A percentile compares a stretch with the other conserved stretches of the same genome.
Evolutionary conservation across 352 stramenopile genomes (phyloP).

Genomic region (Phytophthora uliginosa): DNA sequence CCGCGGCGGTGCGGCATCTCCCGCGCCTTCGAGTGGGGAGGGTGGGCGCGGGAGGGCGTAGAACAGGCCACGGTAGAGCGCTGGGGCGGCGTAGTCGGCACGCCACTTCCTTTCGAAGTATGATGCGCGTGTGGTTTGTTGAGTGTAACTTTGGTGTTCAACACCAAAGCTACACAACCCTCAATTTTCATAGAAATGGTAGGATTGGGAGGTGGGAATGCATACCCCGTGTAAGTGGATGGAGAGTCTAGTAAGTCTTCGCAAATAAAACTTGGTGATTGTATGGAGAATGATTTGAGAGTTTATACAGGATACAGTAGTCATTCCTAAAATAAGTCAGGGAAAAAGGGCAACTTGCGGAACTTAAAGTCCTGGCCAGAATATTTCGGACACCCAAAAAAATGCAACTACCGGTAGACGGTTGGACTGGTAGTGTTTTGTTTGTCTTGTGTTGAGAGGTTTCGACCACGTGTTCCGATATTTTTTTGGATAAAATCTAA

Average conservation of each 20-base stretch:
- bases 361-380: no score
- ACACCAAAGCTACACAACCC: not conserved
- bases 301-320: not conserved
- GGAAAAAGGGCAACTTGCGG: no score
- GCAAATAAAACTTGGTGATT: no score
- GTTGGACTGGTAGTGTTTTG: no score
- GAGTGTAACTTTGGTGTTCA: not conserved
- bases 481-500: no score
- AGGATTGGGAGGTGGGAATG: not conserved
- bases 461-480: no score
- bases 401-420: no score
- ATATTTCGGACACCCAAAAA: no score
- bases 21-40: conserved; percentile 8
- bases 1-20: conserved; percentile 27
- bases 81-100: conserved; percentile 1
- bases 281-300: not conserved
- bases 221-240: not conserved
- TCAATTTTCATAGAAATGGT: not conserved
- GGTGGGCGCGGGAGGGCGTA: not conserved
- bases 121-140: conserved; percentile 1
- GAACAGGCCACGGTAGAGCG: not conserved
- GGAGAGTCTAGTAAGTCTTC: not conserved
- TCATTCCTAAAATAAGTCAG: no score
- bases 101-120: conserved; percentile 26
- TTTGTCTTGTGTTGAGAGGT: no score